Conservation (phyloP, 129 eudicot genomes). For the Helianthus annuus region HanXRQr2.0-SUNRISE NC_035445.2:80544009-80544508, state of each 20-base stretch:
- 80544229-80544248: conserved; percentile 28
- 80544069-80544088: conserved; percentile 61
- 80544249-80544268: conserved; percentile 18
- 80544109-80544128: conserved; percentile 52
- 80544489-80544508: too few species aligned
- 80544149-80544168: conserved; percentile 19
- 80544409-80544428: conserved; percentile 12
- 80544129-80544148: conserved; percentile 36
- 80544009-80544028: conserved; percentile 47
- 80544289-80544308: neutral
- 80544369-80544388: conserved; percentile 37
- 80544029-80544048: conserved; percentile 45
- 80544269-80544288: conserved; percentile 11
- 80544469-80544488: too few species aligned
- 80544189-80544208: conserved; percentile 11
- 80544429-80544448: conserved; percentile 9
- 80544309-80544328: neutral
- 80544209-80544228: conserved; percentile 22
- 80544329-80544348: conserved; percentile 35
- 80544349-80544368: conserved; percentile 36
- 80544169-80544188: conserved; percentile 11
- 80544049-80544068: conserved; percentile 55
- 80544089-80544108: conserved; percentile 58
- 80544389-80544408: conserved; percentile 28
- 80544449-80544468: conserved; percentile 9